phyloP scores from a whole-genome alignment of 2,329 filamentous ascomycete species.

The Didymella glomerata region DNA sequence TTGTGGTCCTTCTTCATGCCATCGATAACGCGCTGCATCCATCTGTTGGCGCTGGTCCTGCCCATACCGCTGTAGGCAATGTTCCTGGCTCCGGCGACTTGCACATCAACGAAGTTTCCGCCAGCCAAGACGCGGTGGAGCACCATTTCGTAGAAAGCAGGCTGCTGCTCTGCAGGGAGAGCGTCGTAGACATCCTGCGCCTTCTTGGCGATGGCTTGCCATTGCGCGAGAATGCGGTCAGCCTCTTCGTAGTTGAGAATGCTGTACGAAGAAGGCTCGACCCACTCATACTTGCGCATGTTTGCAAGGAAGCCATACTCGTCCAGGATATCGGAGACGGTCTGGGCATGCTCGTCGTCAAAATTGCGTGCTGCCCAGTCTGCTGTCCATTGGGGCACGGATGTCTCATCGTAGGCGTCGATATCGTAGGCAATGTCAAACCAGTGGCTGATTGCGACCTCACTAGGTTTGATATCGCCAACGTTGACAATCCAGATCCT shows the following conservation, averaged over 20 bases:
- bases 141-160: conserved; percentile 70
- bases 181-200: conserved; percentile 66
- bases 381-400: conserved; percentile 64
- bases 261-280: conserved; percentile 67
- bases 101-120: conserved; percentile 62
- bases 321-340: conserved; percentile 62
- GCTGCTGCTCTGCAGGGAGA: conserved; percentile 59
- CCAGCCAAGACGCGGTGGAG: conserved; percentile 68
- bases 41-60: conserved; percentile 51
- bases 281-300: conserved; percentile 68
- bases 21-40: conserved; percentile 49
- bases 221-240: conserved; percentile 64
- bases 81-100: conserved; percentile 49
- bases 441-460: conserved; percentile 73
- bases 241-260: conserved; percentile 72
- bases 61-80: conserved; percentile 49
- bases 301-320: conserved; percentile 66
- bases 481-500: conserved; percentile 74
- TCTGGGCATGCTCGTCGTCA: conserved; percentile 56
- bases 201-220: conserved; percentile 61
- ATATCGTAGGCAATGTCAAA: conserved; percentile 74
- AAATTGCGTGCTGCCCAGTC: conserved; percentile 68
- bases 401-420: conserved; percentile 63
- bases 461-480: conserved; percentile 70
- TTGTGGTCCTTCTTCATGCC: conserved; percentile 50